Evolutionary conservation across 768 basidiomycete genomes (phyloP), one percentile per base, ranked within the genome.

Genomic region (Lyophyllum semitale): DNA sequence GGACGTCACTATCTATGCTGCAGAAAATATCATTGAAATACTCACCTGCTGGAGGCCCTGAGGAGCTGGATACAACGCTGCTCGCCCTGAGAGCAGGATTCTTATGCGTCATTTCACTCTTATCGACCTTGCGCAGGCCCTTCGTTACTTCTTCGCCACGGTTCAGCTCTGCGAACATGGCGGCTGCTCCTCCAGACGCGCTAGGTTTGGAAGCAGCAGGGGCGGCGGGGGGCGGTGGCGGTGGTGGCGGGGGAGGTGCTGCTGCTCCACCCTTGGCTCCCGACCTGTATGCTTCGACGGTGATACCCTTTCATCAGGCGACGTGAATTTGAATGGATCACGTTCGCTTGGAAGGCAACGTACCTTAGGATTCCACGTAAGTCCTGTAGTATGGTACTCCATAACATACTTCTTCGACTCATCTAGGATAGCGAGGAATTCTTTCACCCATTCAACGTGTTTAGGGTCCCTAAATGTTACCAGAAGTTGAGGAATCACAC

Each of bases 51-150:
- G 70, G 30, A 60, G 72, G 53, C 15, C 70, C 48, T 43, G 79
- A 62, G 47, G 74, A 67, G 1, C 72, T 66, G 44, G 79, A 73
- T 62, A 78, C 74, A 53, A 71, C 63, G 69, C 78, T 66, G 78
- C 85, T 63, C 77, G 91, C 83, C 27, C 97, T 77, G 33, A 99
- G 73, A 9, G 85, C 82, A 0, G 97, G 96, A 65, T 99, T 98
- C 80, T 99, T 98, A 78, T 99, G 97, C 3, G 95, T 98, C 95
- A 96, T 95, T 70, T 98, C 89, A 59, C 91, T 95, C 77, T 87
- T 89, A 67, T 95, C 92, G 26, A 99, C 97, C 70, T 97, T 98
- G 61, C 89, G 87, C 63, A 99, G 71, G 11, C 91, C 87, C 66
- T 90, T 91, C 6, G 96, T 98, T 30, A 99, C 88, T 4, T 88